phyloP scores from a whole-genome alignment of 2,329 filamentous ascomycete species.

The Lachnellula suecica region DNA sequence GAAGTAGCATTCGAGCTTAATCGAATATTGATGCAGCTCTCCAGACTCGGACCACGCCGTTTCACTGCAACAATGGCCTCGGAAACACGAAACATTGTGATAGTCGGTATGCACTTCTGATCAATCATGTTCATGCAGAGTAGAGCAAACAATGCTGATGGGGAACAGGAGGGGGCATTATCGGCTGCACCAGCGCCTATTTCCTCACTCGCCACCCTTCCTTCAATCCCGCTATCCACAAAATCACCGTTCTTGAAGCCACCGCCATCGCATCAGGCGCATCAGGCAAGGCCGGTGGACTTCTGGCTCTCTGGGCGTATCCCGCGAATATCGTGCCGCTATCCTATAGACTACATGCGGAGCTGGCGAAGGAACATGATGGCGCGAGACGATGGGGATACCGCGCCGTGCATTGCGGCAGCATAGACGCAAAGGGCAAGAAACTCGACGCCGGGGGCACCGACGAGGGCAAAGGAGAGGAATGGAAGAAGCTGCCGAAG shows the following conservation, averaged over 20 bases:
- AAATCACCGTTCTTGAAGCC: slow-evolving; percentile 85
- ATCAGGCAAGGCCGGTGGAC: slow-evolving; percentile 89
- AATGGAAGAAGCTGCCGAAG: slow-evolving; percentile 63
- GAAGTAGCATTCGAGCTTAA: too few species aligned
- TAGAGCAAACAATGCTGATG: not conserved
- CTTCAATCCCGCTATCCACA: slow-evolving; percentile 73
- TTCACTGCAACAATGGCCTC: slow-evolving; percentile 11
- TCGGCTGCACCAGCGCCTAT: slow-evolving; percentile 89
- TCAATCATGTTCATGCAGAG: slow-evolving; percentile 66
- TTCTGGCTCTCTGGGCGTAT: slow-evolving; percentile 91
- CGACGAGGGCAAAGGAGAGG: slow-evolving; percentile 33
- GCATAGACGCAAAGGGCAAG: slow-evolving; percentile 27
- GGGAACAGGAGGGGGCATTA: slow-evolving; percentile 72
- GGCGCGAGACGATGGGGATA: slow-evolving; percentile 86
- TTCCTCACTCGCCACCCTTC: slow-evolving; percentile 83
- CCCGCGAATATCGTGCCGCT: slow-evolving; percentile 80
- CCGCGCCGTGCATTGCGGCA: slow-evolving; percentile 71
- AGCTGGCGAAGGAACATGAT: slow-evolving; percentile 80
- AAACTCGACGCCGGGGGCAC: slow-evolving; percentile 7
- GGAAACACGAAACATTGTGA: slow-evolving; percentile 31
- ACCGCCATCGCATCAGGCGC: slow-evolving; percentile 84
- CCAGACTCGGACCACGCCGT: not conserved
- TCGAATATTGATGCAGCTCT: too few species aligned
- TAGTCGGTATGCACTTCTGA: slow-evolving; percentile 26
- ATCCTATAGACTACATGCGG: slow-evolving; percentile 78